A percentile compares a stretch with the other conserved stretches of the same genome.
These are phyloP conservation scores for Leishmania lainsoni DNA, from an alignment of 208 protist genomes.

Conservation along the genomic window DNA sequence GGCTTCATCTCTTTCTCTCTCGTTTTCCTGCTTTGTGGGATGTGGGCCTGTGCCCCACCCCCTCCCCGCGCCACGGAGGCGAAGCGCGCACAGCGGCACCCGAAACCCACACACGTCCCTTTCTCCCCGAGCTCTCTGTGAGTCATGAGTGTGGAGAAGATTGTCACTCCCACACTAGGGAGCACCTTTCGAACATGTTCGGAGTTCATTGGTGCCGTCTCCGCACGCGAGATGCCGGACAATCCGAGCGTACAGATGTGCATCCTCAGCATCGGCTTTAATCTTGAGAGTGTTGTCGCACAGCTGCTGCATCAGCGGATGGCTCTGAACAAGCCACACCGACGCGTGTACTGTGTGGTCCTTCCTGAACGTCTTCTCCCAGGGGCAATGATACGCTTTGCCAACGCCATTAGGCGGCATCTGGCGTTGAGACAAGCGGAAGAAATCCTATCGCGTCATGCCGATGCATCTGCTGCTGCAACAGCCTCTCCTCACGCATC, in stretches of 20 bases:
- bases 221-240: conserved; percentile 36
- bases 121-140: not conserved
- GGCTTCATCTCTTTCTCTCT: not conserved
- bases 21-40: not conserved
- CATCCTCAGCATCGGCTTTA: conserved; percentile 65
- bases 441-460: not conserved
- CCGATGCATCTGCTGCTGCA: conserved; percentile 4
- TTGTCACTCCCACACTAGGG: not conserved
- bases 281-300: conserved; percentile 56
- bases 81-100: not conserved
- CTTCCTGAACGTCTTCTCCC: conserved; percentile 91
- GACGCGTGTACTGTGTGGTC: conserved; percentile 75
- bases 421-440: conserved; percentile 1
- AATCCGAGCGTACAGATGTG: conserved; percentile 64
- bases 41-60: not conserved
- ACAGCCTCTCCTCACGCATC: not conserved
- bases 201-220: conserved; percentile 44
- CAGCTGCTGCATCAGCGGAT: conserved; percentile 27
- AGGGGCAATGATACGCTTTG: conserved; percentile 89
- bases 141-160: not conserved
- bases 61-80: not conserved
- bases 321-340: conserved; percentile 5
- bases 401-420: conserved; percentile 51
- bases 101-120: not conserved
- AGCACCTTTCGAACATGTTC: conserved; percentile 18